Conservation (phyloP, 1,284 basidiomycete species). For the Heterobasidion occidentale region DNA sequence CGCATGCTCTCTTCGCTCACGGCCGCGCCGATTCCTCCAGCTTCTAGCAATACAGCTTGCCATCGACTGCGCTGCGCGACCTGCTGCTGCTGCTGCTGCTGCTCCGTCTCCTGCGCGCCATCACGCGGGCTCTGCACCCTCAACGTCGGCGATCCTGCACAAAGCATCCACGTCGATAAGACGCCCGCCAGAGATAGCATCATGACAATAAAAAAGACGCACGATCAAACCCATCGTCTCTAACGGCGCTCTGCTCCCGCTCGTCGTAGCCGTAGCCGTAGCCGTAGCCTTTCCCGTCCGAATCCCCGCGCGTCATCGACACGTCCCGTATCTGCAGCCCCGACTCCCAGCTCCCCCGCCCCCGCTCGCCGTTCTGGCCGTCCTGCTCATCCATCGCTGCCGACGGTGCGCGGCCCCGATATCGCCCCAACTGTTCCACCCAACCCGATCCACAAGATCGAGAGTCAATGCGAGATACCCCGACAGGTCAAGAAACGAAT, state of each 20-base stretch:
- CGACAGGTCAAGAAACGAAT: neutral
- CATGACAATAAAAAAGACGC: neutral
- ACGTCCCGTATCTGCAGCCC: conserved; percentile 17
- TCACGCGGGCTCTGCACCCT: neutral
- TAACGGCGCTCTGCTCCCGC: conserved; percentile 1
- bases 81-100: conserved; percentile 14
- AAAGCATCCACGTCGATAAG: neutral
- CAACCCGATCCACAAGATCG: neutral
- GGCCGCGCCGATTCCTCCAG: conserved; percentile 84
- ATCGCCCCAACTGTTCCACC: conserved; percentile 13
- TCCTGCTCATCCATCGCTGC: conserved; percentile 5
- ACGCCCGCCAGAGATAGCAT: neutral
- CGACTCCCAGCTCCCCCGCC: conserved; percentile 7
- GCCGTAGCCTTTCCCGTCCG: conserved; percentile 3
- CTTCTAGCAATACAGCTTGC: conserved; percentile 81
- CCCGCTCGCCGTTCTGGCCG: conserved; percentile 8
- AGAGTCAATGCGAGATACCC: neutral
- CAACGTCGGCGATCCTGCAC: neutral
- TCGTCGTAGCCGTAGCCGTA: neutral
- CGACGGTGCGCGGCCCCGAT: conserved; percentile 7
- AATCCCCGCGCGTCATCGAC: conserved; percentile 14
- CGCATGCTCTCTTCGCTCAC: conserved; percentile 89
- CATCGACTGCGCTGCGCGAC: conserved; percentile 67
- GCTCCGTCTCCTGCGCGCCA: conserved; percentile 4
- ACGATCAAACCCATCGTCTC: neutral